Base-by-base conservation (phyloP, 129 eudicot genomes). In the Lactuca sativa region DNA sequence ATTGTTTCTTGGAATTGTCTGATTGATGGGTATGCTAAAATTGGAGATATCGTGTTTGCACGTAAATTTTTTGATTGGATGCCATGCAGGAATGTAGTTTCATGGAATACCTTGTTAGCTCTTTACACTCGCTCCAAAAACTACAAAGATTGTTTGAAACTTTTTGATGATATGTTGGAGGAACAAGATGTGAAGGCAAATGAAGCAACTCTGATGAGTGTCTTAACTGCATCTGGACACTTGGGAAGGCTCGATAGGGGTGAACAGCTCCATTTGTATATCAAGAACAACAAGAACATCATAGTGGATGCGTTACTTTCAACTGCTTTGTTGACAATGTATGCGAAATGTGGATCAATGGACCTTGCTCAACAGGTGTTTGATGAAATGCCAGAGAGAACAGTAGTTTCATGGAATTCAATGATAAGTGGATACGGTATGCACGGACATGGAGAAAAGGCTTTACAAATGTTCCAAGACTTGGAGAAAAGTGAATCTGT, bases 391-490 rank as follows among this genome's bases (percentile, higher is more conserved):
- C 85, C 83, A 2, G 82, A 86, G 32, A 83, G 61, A 69, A 83
- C 78, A 65, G 74, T 86, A 36, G 92, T 86, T 41, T 76, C 96
- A n/a, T 89, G 90, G 92, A 89, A 89, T 71, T 81, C 86, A 3
- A 83, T 86, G 91, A 86, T 89, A 7, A 83, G 74, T 83, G 96
- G 92, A 18, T 86, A 83, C 31, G 90, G 96, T 44, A 81, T 82
- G 82, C 92, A 83, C 2, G 87, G 92, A 4, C 68, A 73, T 5
- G 87, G 89, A 14, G 84, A 86, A 36, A 83, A 83, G 74, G 92
- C 90, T 11, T 86, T 89, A 76, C 88, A 82, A 71, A 61, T 75
- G 75, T 86, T 86, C 51, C 9, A 77, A 67, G 84, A 61, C 67
- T 73, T 89, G 86, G 81, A 81, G 21, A 82, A 54, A 59, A 84